phyloP scores from a whole-genome alignment of 331 rosid genomes.

The Stylosanthes scabra region DNA sequence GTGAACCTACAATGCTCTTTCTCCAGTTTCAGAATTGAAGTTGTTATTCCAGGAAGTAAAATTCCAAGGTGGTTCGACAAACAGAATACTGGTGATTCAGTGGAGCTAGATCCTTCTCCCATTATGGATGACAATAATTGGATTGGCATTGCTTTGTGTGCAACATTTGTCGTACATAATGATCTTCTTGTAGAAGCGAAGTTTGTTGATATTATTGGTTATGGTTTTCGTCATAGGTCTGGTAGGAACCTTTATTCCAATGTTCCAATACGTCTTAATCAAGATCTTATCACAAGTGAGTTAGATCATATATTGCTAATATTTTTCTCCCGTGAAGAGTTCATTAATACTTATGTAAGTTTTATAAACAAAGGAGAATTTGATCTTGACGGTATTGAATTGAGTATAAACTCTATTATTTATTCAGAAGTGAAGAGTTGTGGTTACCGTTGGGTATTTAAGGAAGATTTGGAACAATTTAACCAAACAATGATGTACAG shows the following conservation, averaged over 20 bases:
- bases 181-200: too few relatives aligned
- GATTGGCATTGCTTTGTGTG: constrained; percentile 26
- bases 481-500: neutral
- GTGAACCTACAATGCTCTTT: neutral
- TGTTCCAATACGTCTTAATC: neutral
- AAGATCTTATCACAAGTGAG: constrained; percentile 4
- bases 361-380: neutral
- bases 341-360: neutral
- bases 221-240: neutral
- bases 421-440: neutral
- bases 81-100: neutral
- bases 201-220: too few relatives aligned
- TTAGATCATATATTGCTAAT: constrained; percentile 5
- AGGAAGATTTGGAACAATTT: constrained; percentile 4
- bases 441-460: constrained; percentile 19
- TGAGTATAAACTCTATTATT: rapidly evolving
- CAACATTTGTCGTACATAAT: neutral
- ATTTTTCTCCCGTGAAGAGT: neutral
- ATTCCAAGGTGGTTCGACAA: constrained; percentile 17
- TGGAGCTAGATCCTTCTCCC: neutral
- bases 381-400: neutral
- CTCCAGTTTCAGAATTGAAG: neutral
- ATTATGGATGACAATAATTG: neutral
- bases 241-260: neutral
- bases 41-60: constrained; percentile 16